A percentile compares a stretch with the other conserved stretches of the same genome.
phyloP scores from a whole-genome alignment of 1,284 basidiomycete species.

The Exobasidium rhododendri region DNA sequence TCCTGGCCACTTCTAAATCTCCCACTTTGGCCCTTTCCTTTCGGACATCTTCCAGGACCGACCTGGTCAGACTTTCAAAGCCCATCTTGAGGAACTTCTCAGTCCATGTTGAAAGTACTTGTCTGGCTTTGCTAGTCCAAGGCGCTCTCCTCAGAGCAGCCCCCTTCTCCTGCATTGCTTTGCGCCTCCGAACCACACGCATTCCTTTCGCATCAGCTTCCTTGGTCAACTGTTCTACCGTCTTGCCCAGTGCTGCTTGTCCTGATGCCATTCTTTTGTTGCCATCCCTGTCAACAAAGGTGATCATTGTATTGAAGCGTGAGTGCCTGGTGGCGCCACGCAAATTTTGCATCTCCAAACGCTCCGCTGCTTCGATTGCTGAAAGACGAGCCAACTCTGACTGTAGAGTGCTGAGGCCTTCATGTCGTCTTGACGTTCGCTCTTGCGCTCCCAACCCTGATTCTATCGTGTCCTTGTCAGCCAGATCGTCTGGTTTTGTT shows the following conservation, averaged over 20 bases:
- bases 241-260: conserved; percentile 37
- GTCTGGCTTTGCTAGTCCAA: conserved; percentile 41
- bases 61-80: conserved; percentile 38
- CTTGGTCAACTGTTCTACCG: conserved; percentile 39
- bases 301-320: conserved; percentile 51
- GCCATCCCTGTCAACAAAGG: conserved; percentile 44
- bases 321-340: conserved; percentile 39
- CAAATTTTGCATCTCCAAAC: background rate
- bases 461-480: background rate
- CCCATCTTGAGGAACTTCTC: conserved; percentile 43
- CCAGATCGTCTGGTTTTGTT: conserved; percentile 11
- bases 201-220: conserved; percentile 27
- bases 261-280: conserved; percentile 37
- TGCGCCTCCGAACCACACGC: conserved; percentile 30
- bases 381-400: background rate
- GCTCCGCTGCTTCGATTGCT: background rate
- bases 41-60: conserved; percentile 49
- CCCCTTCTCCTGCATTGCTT: conserved; percentile 39
- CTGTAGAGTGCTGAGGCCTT: background rate
- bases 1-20: conserved; percentile 45
- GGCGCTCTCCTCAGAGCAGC: conserved; percentile 31
- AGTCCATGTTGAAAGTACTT: conserved; percentile 39
- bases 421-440: background rate
- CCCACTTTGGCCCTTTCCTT: conserved; percentile 50
- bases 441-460: background rate